Conservation (phyloP, 2,329 filamentous ascomycete species). For the Botryotinia globosa region DNA sequence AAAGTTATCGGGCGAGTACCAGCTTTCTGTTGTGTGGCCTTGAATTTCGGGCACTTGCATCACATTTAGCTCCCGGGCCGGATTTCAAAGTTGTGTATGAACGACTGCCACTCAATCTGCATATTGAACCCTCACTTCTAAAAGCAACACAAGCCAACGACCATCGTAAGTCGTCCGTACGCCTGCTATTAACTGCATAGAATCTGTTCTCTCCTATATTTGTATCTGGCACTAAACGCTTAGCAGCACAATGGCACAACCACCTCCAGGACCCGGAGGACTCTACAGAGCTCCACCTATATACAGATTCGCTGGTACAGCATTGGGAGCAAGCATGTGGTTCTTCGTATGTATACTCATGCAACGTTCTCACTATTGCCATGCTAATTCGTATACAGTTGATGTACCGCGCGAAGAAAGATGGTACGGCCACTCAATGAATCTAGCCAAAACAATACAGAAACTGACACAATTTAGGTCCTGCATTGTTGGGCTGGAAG, state of each 20-base stretch:
- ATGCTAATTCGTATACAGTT: constrained; percentile 53
- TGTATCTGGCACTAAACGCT: neutral
- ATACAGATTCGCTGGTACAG: constrained; percentile 84
- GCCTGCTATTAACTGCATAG: too few species aligned
- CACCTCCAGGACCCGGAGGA: constrained; percentile 50
- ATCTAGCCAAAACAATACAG: neutral
- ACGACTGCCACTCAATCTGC: neutral
- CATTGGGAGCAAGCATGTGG: constrained; percentile 95
- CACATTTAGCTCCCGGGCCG: neutral
- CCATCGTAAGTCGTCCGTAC: neutral
- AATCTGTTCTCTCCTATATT: neutral
- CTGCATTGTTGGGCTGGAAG: constrained; percentile 86
- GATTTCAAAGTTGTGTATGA: neutral
- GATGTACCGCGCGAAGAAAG: constrained; percentile 95
- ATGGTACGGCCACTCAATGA: constrained; percentile 54
- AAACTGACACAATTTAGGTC: constrained; percentile 45
- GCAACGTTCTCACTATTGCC: neutral
- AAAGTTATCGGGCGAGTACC: neutral
- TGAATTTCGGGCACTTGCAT: neutral
- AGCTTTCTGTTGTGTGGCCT: neutral
- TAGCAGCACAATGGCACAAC: constrained; percentile 48
- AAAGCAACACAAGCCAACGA: neutral
- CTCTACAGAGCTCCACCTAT: constrained; percentile 52
- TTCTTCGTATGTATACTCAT: constrained; percentile 73
- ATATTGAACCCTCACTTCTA: neutral